phyloP scores from a whole-genome alignment of 2,329 filamentous ascomycete species.

The Stachybotrys chartarum region DNA sequence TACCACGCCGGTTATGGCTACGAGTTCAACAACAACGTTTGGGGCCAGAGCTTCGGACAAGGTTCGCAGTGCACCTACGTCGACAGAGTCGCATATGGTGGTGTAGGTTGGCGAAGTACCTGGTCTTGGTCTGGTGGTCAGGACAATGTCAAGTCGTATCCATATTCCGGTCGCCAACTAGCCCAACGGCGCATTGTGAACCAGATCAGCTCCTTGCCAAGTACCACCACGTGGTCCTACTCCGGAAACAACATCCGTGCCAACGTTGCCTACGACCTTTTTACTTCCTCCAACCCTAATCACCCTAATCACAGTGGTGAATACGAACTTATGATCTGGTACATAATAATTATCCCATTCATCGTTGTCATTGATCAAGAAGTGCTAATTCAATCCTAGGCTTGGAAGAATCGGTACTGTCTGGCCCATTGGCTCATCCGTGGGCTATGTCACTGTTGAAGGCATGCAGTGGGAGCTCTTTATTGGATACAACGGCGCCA shows the following conservation, averaged over 20 bases:
- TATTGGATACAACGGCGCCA: conserved; percentile 48
- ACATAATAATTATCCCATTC: neutral
- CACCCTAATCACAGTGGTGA: conserved; percentile 29
- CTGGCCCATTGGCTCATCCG: conserved; percentile 21
- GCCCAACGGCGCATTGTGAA: conserved; percentile 19
- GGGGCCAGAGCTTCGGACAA: conserved; percentile 23
- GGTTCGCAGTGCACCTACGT: conserved; percentile 33
- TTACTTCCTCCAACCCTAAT: conserved; percentile 37
- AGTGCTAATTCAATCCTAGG: conserved; percentile 3
- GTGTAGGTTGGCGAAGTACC: conserved; percentile 29
- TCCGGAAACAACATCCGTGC: conserved; percentile 28
- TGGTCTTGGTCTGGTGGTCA: conserved; percentile 32
- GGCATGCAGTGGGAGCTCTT: conserved; percentile 49
- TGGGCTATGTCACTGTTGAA: conserved; percentile 46
- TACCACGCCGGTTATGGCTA: conserved; percentile 9
- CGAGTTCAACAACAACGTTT: conserved; percentile 31
- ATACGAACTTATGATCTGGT: conserved; percentile 58
- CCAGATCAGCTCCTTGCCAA: conserved; percentile 23
- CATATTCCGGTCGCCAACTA: conserved; percentile 15
- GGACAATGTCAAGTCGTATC: conserved; percentile 34
- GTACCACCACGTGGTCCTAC: conserved; percentile 25
- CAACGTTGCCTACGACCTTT: conserved; percentile 54
- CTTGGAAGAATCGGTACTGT: conserved; percentile 11
- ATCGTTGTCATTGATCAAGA: too few relatives aligned
- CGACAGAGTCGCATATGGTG: conserved; percentile 22